Base-by-base conservation (phyloP, 371 early-diverging fungal genomes). In the Umbelopsis sp. region DNA sequence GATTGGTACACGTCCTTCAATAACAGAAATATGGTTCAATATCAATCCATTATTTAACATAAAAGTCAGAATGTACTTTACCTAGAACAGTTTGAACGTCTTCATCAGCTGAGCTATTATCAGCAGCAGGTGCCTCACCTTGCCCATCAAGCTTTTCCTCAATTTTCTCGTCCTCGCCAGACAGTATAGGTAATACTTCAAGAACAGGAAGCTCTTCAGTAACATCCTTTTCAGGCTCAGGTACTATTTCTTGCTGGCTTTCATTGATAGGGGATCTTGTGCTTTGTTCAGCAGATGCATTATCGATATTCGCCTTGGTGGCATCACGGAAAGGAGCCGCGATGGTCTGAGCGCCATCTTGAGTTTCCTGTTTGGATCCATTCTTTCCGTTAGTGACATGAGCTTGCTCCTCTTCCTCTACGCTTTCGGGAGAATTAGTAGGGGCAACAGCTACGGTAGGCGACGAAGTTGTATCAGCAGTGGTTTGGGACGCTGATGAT, bases 271-370 rank as follows among this genome's bases (percentile, higher is more conserved):
- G 41, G 7, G 41, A 41, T 41, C 1, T 1, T 48, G 11, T 48
- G 20, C 8, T 16, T 6, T 16, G 48, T 16, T 48, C 48, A 7
- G 57, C 29, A 11, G 57, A 57, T 2, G 14, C 29, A n/a, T 57
- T 57, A 35, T 57, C 57, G 9, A 14, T 18, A 6, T 35, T 35
- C 18, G 32, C 35, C 29, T 57, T 35, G 35, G 57, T 57, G 7
- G 57, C 57, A 29, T 57, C 57, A 35, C 57, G 57, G 57, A 57
- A 57, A 7, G 18, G 57, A 35, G 57, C 57, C 16, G 57, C 35
- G n/a, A 57, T 57, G 0, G 57, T 57, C 14, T 57, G 57, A 35
- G 57, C 57, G 12, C 18, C 14, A 35, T 57, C 57, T 10, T 57
- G 29, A 12, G 29, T 52, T 1, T 25, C 35, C 6, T 18, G 57